Conservation (phyloP, 495 filamentous ascomycete genomes). For the Podospora pseudoanserina region DNA sequence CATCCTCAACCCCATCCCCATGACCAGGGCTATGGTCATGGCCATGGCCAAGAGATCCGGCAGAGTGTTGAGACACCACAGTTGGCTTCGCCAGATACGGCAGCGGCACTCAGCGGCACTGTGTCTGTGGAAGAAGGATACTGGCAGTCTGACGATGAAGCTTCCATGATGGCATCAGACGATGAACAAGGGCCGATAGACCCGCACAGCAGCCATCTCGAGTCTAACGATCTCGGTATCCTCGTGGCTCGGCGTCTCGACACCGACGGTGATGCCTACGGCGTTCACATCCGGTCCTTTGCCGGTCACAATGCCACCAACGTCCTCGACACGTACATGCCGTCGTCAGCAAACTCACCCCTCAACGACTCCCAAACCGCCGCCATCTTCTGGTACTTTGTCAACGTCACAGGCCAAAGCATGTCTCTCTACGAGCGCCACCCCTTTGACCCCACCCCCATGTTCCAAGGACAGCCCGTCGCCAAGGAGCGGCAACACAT, state of each 20-base stretch:
- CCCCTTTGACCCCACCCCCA: conserved; percentile 69
- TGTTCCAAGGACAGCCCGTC: conserved; percentile 61
- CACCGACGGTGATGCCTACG: conserved; percentile 32
- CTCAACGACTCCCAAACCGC: conserved; percentile 79
- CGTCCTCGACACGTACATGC: conserved; percentile 73
- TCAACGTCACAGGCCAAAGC: conserved; percentile 81
- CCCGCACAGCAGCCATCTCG: conserved; percentile 28
- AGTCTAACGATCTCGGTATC: conserved; percentile 41
- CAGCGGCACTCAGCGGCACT: not conserved
- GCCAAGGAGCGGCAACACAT: conserved; percentile 69
- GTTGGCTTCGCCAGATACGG: conserved; percentile 8
- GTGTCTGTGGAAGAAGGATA: conserved; percentile 34
- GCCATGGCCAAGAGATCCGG: not conserved
- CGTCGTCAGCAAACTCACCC: conserved; percentile 71
- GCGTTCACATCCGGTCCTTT: conserved; percentile 41
- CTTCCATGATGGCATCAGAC: conserved; percentile 54
- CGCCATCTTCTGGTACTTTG: conserved; percentile 87
- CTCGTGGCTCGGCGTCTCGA: conserved; percentile 36
- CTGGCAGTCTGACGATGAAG: conserved; percentile 63
- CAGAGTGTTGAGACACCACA: not conserved
- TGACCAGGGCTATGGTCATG: not conserved
- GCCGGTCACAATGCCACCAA: conserved; percentile 46
- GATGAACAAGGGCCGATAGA: conserved; percentile 37
- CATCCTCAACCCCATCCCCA: not conserved
- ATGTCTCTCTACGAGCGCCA: conserved; percentile 86